phyloP scores from a whole-genome alignment of 1,284 basidiomycete species.

The Ceratobasidium sp. region DNA sequence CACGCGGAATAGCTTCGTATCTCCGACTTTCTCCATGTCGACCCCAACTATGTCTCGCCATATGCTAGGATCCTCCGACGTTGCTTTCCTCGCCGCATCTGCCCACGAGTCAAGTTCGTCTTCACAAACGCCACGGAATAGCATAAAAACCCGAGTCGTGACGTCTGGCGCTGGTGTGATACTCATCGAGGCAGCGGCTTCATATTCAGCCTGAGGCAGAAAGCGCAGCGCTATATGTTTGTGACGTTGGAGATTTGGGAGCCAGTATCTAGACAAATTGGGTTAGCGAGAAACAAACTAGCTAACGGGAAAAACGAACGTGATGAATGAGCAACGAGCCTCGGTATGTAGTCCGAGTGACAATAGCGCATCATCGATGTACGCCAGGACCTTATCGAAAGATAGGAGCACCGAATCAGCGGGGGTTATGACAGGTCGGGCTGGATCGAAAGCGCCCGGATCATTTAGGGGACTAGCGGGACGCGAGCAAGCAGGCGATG shows the following conservation, averaged over 20 bases:
- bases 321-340: slow-evolving; percentile 63
- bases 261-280: slow-evolving; percentile 61
- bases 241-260: slow-evolving; percentile 58
- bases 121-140: slow-evolving; percentile 60
- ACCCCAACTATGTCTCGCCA: slow-evolving; percentile 55
- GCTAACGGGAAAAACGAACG: slow-evolving; percentile 57
- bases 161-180: slow-evolving; percentile 62
- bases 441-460: slow-evolving; percentile 46
- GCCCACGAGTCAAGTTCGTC: slow-evolving; percentile 52
- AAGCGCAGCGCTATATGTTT: slow-evolving; percentile 63
- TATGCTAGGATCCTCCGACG: slow-evolving; percentile 41
- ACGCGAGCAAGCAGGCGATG: too few species aligned
- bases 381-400: slow-evolving; percentile 53
- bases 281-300: slow-evolving; percentile 53
- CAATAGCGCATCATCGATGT: slow-evolving; percentile 58
- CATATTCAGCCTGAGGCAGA: slow-evolving; percentile 61
- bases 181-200: slow-evolving; percentile 57
- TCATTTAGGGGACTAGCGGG: too few species aligned
- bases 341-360: slow-evolving; percentile 60
- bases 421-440: slow-evolving; percentile 44
- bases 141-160: slow-evolving; percentile 64
- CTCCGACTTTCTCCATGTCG: slow-evolving; percentile 48
- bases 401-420: slow-evolving; percentile 56
- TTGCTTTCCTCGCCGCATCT: slow-evolving; percentile 49
- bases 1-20: slow-evolving; percentile 55